These are phyloP conservation scores for Umbelopsis vinacea DNA, from an alignment of 192 early-diverging fungal genomes.

Conservation along the genomic window DNA sequence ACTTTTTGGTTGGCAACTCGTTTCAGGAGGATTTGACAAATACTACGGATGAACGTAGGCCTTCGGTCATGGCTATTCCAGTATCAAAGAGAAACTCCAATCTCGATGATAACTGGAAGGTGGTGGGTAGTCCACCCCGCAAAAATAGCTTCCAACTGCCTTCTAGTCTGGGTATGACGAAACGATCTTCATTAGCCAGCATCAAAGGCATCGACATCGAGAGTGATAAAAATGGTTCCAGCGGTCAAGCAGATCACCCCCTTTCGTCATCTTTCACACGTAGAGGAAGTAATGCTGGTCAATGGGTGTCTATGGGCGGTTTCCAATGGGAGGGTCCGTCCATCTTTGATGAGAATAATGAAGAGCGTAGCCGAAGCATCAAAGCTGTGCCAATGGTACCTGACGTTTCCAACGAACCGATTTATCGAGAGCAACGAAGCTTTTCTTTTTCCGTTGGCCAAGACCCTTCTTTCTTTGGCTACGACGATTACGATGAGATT, in stretches of 20 bases:
- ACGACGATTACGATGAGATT: conserved; percentile 46
- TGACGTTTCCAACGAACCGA: conserved; percentile 48
- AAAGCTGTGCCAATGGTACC: conserved; percentile 47
- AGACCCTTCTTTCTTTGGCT: conserved; percentile 50
- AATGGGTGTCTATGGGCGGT: conserved; percentile 59
- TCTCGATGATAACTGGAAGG: conserved; percentile 35
- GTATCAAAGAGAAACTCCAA: conserved; percentile 20
- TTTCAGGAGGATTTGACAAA: conserved; percentile 1
- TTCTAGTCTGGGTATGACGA: neutral
- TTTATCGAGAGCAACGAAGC: conserved; percentile 62
- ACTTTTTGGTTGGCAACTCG: neutral
- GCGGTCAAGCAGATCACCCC: neutral
- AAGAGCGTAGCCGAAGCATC: conserved; percentile 34
- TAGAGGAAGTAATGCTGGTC: conserved; percentile 18
- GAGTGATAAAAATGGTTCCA: neutral
- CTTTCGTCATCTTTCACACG: conserved; percentile 7
- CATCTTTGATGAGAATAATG: conserved; percentile 45
- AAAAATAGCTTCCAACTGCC: conserved; percentile 28
- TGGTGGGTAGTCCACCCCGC: conserved; percentile 40
- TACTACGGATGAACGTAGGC: neutral
- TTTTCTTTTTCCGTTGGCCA: conserved; percentile 66
- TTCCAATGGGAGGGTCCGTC: conserved; percentile 52
- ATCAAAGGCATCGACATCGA: conserved; percentile 12
- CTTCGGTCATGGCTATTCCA: neutral
- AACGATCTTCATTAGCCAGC: conserved; percentile 3